phyloP scores from a whole-genome alignment of 768 basidiomycete genomes.

The Kwoniella dendrophila region DNA sequence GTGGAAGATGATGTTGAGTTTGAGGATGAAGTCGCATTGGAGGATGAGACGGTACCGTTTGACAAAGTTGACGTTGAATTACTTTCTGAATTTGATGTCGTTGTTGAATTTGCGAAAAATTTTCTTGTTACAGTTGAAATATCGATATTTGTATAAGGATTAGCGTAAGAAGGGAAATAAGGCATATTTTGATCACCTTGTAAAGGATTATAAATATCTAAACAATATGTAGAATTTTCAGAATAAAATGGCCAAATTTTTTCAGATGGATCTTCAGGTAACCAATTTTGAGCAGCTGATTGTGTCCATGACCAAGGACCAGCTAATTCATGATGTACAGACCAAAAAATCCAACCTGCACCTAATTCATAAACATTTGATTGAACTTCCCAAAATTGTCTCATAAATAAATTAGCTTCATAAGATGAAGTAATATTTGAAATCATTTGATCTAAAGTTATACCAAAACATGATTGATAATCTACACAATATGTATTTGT shows the following conservation, averaged over 20 bases:
- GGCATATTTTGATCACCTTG: conserved; percentile 40
- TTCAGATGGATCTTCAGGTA: conserved; percentile 44
- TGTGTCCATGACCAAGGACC: conserved; percentile 49
- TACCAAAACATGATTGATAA: conserved; percentile 43
- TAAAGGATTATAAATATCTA: conserved; percentile 30
- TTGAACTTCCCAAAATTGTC: conserved; percentile 52
- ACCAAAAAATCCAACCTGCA: conserved; percentile 49
- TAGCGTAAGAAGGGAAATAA: conserved; percentile 32
- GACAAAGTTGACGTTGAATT: neutral
- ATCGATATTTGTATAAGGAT: conserved; percentile 32
- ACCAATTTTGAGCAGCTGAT: conserved; percentile 47
- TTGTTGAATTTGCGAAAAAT: conserved; percentile 7
- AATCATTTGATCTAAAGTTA: conserved; percentile 28
- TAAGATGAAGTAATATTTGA: conserved; percentile 36
- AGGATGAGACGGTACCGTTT: neutral
- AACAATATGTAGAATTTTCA: conserved; percentile 25
- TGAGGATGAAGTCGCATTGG: neutral
- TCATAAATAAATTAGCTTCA: conserved; percentile 43
- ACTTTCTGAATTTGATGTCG: conserved; percentile 4
- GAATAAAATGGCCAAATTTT: conserved; percentile 37
- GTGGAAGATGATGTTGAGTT: neutral
- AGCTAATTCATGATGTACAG: conserved; percentile 30
- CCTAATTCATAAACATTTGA: conserved; percentile 41
- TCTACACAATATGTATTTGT: conserved; percentile 47
- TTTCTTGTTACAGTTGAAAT: conserved; percentile 23